Evolutionary conservation across 768 basidiomycete species (phyloP), one percentile per base, ranked within the genome.

Genomic region (Leccinellum albellum): DNA sequence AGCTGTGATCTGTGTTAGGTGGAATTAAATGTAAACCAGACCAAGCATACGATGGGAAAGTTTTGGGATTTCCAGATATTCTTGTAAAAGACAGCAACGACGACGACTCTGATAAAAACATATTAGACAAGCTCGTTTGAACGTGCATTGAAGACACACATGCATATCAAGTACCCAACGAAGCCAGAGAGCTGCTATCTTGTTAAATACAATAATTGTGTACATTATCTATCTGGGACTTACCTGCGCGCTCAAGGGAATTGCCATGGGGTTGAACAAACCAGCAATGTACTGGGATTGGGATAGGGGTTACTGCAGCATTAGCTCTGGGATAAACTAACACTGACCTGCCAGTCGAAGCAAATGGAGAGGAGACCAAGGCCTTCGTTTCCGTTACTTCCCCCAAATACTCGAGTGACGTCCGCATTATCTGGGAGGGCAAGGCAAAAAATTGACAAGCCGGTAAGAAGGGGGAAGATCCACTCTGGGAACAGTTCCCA

Each of bases 1-100:
- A 83, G 67, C 70, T 70, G 20, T 1, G 24, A 9, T 75, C 59
- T 20, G 17, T 7, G 21, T 31, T 58, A 15, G 61, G 24, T 32
- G 15, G 2, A 2, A 4, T 40, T 4, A 13, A 8, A 3, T 8
- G 9, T 15, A 23, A 32, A 21, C 9, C 1, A 35, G 46, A 65
- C 64, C 64, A 82, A 1, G 49, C 68, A 24, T 62, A 78, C 75
- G 71, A 84, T 84, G 1, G 85, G 85, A 73, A 86, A 84, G 63
- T 75, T 79, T 63, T 82, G 78, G 2, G 78, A 79, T 44, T 79
- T 68, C 85, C 84, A 86, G 13, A 77, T 70, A 57, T 87, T 85
- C 40, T 65, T 74, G 12, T 76, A 77, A 60, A 74, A 81, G 3
- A 76, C 62, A 0, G 70, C 20, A n/a, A 53, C 74, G 60, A 58